These are phyloP conservation scores for Yamadazyma ubonensis DNA, from an alignment of 805 yeast genomes.

Conservation along the genomic window DNA sequence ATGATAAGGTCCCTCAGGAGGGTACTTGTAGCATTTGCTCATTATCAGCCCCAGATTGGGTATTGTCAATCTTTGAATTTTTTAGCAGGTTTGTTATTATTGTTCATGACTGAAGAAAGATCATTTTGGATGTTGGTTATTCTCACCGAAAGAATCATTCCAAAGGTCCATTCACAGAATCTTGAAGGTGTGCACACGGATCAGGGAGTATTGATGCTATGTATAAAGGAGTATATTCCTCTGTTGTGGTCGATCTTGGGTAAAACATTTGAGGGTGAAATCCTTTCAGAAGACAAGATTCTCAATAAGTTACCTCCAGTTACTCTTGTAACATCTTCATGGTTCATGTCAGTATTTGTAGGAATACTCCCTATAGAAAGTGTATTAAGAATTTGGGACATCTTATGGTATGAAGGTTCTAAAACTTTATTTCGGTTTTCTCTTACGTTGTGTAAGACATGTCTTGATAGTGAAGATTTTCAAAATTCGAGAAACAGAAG, in stretches of 20 bases:
- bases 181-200: conserved; percentile 93
- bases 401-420: conserved; percentile 88
- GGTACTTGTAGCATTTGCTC: conserved; percentile 79
- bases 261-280: conserved; percentile 37
- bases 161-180: conserved; percentile 87
- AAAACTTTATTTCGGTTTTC: conserved; percentile 82
- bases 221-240: conserved; percentile 81
- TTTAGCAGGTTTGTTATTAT: conserved; percentile 78
- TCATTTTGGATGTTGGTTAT: conserved; percentile 96
- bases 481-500: conserved; percentile 18
- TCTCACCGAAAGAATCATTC: conserved; percentile 78
- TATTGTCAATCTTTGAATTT: conserved; percentile 95
- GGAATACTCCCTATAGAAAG: conserved; percentile 89
- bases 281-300: conserved; percentile 48
- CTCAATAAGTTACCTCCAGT: conserved; percentile 82
- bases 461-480: conserved; percentile 63
- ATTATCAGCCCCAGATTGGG: conserved; percentile 85
- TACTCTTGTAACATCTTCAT: conserved; percentile 89
- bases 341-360: conserved; percentile 98
- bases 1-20: conserved; percentile 72
- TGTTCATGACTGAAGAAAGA: conserved; percentile 85
- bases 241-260: conserved; percentile 64
- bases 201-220: conserved; percentile 90
- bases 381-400: conserved; percentile 90
- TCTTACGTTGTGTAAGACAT: conserved; percentile 70